These are phyloP conservation scores for Fraxinus platypoda DNA, from an alignment of 305 asterid genomes.

Conservation along the genomic window DNA sequence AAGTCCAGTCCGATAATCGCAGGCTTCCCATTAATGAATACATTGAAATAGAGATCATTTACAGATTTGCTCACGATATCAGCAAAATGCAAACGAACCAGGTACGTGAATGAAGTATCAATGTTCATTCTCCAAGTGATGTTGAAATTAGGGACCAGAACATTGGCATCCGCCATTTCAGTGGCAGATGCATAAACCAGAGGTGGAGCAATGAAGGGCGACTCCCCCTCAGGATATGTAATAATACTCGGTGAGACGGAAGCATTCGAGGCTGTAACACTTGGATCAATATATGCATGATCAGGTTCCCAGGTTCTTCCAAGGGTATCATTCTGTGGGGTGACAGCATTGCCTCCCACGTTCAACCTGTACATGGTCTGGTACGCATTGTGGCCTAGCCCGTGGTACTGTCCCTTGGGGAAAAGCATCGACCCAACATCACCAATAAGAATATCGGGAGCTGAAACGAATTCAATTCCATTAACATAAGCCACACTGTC, in stretches of 20 bases:
- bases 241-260: slow-evolving; percentile 54
- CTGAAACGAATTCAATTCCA: slow-evolving; percentile 82
- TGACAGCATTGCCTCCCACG: slow-evolving; percentile 65
- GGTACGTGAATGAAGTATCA: slow-evolving; percentile 58
- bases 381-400: slow-evolving; percentile 47
- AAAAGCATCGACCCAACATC: slow-evolving; percentile 56
- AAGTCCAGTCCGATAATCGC: slow-evolving; percentile 70
- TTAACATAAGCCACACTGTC: slow-evolving; percentile 66
- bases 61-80: slow-evolving; percentile 76
- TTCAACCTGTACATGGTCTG: slow-evolving; percentile 69
- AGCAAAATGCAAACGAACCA: slow-evolving; percentile 80
- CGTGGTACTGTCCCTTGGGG: slow-evolving; percentile 55
- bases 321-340: slow-evolving; percentile 61
- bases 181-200: slow-evolving; percentile 75
- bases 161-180: slow-evolving; percentile 70
- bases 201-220: slow-evolving; percentile 87
- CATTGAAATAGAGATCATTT: slow-evolving; percentile 83
- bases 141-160: slow-evolving; percentile 58
- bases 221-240: slow-evolving; percentile 66
- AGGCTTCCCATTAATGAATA: slow-evolving; percentile 63
- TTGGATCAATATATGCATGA: slow-evolving; percentile 49
- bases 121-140: slow-evolving; percentile 69
- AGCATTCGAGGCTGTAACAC: slow-evolving; percentile 36
- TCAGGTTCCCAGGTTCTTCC: slow-evolving; percentile 77
- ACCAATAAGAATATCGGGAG: slow-evolving; percentile 60